Evolutionary conservation across 768 basidiomycete species (phyloP).

Genomic region (Lentinula aciculospora): DNA sequence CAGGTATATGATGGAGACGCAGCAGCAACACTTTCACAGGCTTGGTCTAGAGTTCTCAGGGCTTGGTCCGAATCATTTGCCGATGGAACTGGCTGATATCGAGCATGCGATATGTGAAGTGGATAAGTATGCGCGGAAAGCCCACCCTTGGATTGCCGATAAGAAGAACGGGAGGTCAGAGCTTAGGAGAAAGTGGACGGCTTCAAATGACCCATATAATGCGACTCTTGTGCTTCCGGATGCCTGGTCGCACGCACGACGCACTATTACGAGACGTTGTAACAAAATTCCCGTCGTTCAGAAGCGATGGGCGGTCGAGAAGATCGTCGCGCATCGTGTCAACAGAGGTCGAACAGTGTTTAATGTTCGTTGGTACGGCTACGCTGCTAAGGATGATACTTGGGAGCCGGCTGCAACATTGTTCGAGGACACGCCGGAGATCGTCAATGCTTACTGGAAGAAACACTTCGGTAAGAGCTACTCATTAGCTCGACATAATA

Average conservation of each 20-base stretch:
- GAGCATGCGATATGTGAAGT: slow-evolving; percentile 79
- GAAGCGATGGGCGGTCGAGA: slow-evolving; percentile 36
- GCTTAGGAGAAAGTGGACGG: slow-evolving; percentile 31
- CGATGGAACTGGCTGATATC: slow-evolving; percentile 63
- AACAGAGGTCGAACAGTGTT: slow-evolving; percentile 26
- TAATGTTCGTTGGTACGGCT: slow-evolving; percentile 52
- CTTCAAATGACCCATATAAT: slow-evolving; percentile 19
- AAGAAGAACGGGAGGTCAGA: slow-evolving; percentile 25
- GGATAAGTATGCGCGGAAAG: slow-evolving; percentile 69
- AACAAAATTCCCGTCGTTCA: slow-evolving; percentile 29
- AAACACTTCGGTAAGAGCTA: not conserved
- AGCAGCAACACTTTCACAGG: slow-evolving; percentile 55
- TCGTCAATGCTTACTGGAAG: slow-evolving; percentile 19
- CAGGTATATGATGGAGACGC: slow-evolving; percentile 56
- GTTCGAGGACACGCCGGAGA: slow-evolving; percentile 40
- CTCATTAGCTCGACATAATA: not conserved
- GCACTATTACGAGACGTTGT: slow-evolving; percentile 28
- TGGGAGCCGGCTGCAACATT: slow-evolving; percentile 52
- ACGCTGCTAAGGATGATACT: slow-evolving; percentile 41
- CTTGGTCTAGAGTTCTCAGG: slow-evolving; percentile 48
- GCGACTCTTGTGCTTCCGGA: slow-evolving; percentile 34
- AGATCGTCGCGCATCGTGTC: slow-evolving; percentile 31
- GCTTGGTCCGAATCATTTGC: slow-evolving; percentile 40
- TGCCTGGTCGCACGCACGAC: slow-evolving; percentile 50
- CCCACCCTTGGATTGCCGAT: slow-evolving; percentile 41